These are phyloP conservation scores for Pestalotiopsis sp. DNA, from an alignment of 2,329 filamentous ascomycete genomes.

Conservation along the genomic window DNA sequence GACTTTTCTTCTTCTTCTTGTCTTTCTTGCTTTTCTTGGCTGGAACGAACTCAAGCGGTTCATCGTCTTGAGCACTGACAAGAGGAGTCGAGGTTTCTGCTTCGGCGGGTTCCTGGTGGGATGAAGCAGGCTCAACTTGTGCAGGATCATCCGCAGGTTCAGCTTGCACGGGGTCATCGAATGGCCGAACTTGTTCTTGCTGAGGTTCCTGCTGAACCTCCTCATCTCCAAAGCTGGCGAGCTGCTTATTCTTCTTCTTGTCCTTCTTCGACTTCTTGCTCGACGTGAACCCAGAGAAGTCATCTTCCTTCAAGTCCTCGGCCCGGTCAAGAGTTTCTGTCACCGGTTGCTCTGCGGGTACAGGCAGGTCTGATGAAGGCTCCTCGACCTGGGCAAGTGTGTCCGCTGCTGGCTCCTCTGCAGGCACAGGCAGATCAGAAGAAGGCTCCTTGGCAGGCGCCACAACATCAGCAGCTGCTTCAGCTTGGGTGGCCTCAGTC, in stretches of 20 bases:
- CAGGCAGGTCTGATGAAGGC: neutral
- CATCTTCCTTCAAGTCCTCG: neutral
- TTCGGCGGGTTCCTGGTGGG: neutral
- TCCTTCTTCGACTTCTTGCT: slow-evolving; percentile 10
- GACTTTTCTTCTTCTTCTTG: slow-evolving; percentile 33
- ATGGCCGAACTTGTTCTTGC: neutral
- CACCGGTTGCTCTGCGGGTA: neutral
- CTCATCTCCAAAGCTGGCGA: neutral
- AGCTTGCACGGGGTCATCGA: neutral
- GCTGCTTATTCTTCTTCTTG: slow-evolving; percentile 14
- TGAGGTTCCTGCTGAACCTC: neutral
- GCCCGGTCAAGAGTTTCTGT: neutral
- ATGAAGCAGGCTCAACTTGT: too few relatives aligned
- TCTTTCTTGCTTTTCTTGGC: slow-evolving; percentile 37
- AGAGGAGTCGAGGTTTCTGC: neutral
- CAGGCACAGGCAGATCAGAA: neutral
- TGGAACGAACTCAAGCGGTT: slow-evolving; percentile 17
- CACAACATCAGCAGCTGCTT: neutral
- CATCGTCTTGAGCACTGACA: slow-evolving; percentile 4
- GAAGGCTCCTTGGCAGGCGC: neutral
- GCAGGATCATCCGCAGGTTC: neutral
- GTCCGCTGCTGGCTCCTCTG: neutral
- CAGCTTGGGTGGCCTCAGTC: slow-evolving; percentile 25
- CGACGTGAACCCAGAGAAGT: neutral
- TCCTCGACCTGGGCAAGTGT: neutral